Conservation (phyloP, 139 green algal genomes). For the Eudorina sp. region DNA sequence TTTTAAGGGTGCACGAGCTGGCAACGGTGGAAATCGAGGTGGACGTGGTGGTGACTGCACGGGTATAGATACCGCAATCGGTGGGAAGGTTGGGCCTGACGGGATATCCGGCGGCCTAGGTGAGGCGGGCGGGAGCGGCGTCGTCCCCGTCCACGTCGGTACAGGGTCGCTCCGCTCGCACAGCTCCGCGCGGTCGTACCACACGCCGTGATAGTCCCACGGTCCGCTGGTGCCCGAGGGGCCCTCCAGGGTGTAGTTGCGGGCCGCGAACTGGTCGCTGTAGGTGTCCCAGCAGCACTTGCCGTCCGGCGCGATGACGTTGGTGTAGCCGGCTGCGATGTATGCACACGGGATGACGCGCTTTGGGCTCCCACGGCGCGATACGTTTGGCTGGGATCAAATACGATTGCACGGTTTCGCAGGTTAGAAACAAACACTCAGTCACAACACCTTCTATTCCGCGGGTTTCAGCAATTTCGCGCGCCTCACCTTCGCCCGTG, state of each 20-base stretch:
- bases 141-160: no score
- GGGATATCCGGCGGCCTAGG: neutral
- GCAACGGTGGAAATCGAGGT: neutral
- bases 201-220: neutral
- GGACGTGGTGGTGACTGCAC: neutral
- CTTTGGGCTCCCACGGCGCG: no score
- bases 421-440: no score
- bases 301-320: conserved; percentile 19
- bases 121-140: no score
- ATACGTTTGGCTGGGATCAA: no score
- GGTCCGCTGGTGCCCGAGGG: neutral
- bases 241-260: neutral
- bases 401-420: no score
- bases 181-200: no score
- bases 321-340: conserved; percentile 16
- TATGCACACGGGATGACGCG: no score
- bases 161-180: conserved; percentile 16
- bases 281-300: conserved; percentile 35
- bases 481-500: neutral
- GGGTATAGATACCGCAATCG: neutral
- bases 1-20: neutral
- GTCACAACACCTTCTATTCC: no score
- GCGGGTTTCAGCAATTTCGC: no score
- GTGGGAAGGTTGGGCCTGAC: neutral
- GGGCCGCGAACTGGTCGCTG: neutral